Evolutionary conservation across 129 eudicot genomes (phyloP).

Genomic region (Smallanthus sonchifolius): DNA sequence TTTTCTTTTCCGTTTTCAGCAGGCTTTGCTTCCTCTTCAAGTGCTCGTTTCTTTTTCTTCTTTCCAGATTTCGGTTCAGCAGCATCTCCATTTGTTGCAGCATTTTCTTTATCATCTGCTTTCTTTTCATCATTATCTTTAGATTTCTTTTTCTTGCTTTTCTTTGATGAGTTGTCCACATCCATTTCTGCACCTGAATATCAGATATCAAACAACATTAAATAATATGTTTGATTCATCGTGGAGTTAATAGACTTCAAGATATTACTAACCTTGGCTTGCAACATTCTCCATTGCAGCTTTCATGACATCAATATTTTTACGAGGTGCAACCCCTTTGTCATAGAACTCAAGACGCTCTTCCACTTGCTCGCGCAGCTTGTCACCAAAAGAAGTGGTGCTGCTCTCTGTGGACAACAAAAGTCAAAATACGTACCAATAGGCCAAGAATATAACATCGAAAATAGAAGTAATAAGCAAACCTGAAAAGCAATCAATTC

Average conservation of each 20-base stretch:
- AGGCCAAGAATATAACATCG: not conserved
- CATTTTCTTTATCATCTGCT: constrained; percentile 47
- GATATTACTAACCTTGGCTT: constrained; percentile 43
- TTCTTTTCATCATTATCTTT: constrained; percentile 35
- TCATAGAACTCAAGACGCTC: constrained; percentile 88
- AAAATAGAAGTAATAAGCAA: not conserved
- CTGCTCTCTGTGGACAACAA: constrained; percentile 45
- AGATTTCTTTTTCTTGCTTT: constrained; percentile 82
- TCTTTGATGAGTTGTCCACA: constrained; percentile 55
- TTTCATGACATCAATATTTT: constrained; percentile 92
- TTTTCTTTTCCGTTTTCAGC: constrained; percentile 26
- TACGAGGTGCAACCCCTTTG: constrained; percentile 95
- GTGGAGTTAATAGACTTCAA: not conserved
- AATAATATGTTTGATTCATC: not conserved
- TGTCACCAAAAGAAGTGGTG: constrained; percentile 77
- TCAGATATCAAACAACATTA: not conserved
- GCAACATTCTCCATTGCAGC: constrained; percentile 57
- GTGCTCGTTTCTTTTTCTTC: constrained; percentile 70
- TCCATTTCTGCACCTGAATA: constrained; percentile 54
- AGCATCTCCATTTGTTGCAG: constrained; percentile 52
- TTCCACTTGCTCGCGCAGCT: constrained; percentile 87
- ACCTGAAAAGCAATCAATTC: constrained; percentile 88
- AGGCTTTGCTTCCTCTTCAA: constrained; percentile 37
- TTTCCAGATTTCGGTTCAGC: constrained; percentile 45
- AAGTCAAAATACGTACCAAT: not conserved